Base-by-base conservation (phyloP, 805 yeast genomes). In the Lipomyces sp. region DNA sequence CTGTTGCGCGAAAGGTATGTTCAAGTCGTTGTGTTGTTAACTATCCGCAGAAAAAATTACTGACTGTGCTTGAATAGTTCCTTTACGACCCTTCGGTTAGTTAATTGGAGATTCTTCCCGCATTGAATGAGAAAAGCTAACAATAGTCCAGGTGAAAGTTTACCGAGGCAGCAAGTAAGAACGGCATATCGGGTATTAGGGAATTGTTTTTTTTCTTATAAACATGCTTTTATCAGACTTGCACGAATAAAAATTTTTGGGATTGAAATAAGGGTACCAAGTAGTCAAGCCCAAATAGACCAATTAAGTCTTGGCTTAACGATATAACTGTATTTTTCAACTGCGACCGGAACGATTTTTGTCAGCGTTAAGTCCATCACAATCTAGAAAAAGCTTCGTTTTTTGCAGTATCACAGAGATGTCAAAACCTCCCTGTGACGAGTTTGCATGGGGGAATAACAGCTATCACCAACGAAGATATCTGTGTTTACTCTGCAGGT, bases 11-110 rank as follows among this genome's bases (percentile, higher is more conserved):
- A 15, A 65, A 65, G 57, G 65, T 62, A 34, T 15, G 65, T 34
- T 32, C 6, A 11, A 29, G 6, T 4, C 4, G 18, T 58, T 1
- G 24, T n/a, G n/a, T 57, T 35, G 18, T 15, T n/a, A 29, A 24
- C 24, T 1, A 24, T 24, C 58, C 8, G 13, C n/a, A 32, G 13
- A n/a, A 24, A 35, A 15, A 10, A 48, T 54, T 15, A 30, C 33
- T 62, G 62, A 60, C 30, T n/a, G 24, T 4, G 8, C 10, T 50
- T 32, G 7, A 7, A 24, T 45, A 58, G 65, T 60, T 65, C 61
- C 66, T 63, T 29, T 59, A 39, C 59, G 69, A 65, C 54, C 69
- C 69, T 42, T 6, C 61, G 30, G 69, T 65, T 48, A 35, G 69
- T 63, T 15, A n/a, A 7, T 32, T 3, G 30, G 42, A 11, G n/a